Evolutionary conservation across 768 basidiomycete species (phyloP).

Genomic region (Suillus subaureus): DNA sequence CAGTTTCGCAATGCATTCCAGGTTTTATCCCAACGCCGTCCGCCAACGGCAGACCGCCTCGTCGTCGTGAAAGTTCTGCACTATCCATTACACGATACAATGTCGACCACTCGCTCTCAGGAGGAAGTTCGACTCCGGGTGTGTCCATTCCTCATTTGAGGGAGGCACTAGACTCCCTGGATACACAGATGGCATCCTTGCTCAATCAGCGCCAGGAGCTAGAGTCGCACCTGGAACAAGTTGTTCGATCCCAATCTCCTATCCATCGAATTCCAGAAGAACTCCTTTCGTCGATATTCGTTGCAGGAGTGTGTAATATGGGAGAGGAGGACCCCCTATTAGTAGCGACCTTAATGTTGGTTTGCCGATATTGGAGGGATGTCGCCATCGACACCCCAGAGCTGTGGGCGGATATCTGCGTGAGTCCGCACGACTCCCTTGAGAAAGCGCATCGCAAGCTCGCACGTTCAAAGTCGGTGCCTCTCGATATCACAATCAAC

Average conservation of each 20-base stretch:
- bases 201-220: slow-evolving; percentile 66
- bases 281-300: slow-evolving; percentile 75
- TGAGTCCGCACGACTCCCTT: slow-evolving; percentile 72
- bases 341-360: slow-evolving; percentile 78
- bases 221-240: slow-evolving; percentile 71
- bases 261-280: slow-evolving; percentile 82
- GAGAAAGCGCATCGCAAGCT: slow-evolving; percentile 71
- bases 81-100: slow-evolving; percentile 12
- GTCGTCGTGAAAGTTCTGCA: slow-evolving; percentile 11
- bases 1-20: slow-evolving; percentile 21
- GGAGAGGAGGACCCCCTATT: slow-evolving; percentile 73
- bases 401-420: slow-evolving; percentile 76
- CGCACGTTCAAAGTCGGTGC: slow-evolving; percentile 73
- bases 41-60: slow-evolving; percentile 12
- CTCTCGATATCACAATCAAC: slow-evolving; percentile 73
- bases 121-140: slow-evolving; percentile 23
- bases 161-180: slow-evolving; percentile 69
- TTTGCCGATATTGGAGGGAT: slow-evolving; percentile 81
- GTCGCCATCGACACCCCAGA: slow-evolving; percentile 71
- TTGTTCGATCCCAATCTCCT: slow-evolving; percentile 77
- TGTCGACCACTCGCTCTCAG: slow-evolving; percentile 13
- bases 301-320: slow-evolving; percentile 64
- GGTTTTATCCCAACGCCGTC: slow-evolving; percentile 21
- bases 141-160: slow-evolving; percentile 59
- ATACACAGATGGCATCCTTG: slow-evolving; percentile 71